phyloP scores from a whole-genome alignment of 495 filamentous ascomycete species.

The Tuber melanosporum region DNA sequence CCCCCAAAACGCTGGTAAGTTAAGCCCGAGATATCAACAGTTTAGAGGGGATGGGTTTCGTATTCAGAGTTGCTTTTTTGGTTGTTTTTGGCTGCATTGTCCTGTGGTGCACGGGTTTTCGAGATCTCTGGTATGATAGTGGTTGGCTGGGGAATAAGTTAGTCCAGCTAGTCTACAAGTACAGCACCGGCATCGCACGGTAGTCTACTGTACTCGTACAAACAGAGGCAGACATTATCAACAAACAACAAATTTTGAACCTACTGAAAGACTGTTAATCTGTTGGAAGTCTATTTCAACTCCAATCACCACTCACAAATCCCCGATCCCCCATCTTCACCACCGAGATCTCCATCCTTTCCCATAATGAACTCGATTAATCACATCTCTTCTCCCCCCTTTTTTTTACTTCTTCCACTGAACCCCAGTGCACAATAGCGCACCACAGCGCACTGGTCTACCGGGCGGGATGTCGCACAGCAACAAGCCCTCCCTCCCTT shows the following conservation, averaged over 20 bases:
- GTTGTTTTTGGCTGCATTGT: no score
- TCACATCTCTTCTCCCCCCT: not conserved
- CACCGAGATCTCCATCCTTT: not conserved
- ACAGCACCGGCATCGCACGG: not conserved
- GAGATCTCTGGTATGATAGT: not conserved
- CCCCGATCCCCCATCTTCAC: not conserved
- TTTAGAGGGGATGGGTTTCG: no score
- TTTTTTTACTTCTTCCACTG: not conserved
- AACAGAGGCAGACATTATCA: not conserved
- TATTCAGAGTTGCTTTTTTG: no score
- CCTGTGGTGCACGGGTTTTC: no score
- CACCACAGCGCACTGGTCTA: not conserved
- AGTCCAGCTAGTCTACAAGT: no score
- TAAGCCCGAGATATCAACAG: no score
- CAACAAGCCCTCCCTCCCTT: not conserved
- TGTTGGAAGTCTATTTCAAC: constrained; percentile 2
- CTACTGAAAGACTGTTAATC: not conserved
- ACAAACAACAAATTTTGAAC: not conserved
- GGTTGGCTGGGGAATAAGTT: not conserved
- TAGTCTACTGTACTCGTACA: not conserved
- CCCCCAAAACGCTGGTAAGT: no score
- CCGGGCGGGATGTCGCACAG: not conserved
- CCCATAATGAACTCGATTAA: not conserved
- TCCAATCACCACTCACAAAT: not conserved
- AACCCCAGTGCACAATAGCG: not conserved